Conservation (phyloP, 768 basidiomycete species). For the Pleurotus ostreatus region DNA sequence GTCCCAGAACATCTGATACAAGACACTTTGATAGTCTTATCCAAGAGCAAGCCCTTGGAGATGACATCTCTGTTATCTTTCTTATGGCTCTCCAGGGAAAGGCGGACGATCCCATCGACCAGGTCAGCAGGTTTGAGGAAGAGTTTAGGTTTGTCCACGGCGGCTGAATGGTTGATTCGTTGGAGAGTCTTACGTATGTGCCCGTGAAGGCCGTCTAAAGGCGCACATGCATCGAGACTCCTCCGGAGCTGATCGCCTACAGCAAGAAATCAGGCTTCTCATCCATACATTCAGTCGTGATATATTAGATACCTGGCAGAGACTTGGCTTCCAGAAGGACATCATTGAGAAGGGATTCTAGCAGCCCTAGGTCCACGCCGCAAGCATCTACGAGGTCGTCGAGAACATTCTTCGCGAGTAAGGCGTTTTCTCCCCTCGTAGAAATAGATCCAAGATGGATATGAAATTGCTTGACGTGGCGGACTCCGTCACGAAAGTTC, state of each 20-base stretch:
- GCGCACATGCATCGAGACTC: constrained; percentile 59
- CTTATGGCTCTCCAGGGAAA: constrained; percentile 26
- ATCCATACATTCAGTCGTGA: too few species aligned
- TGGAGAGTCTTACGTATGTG: constrained; percentile 39
- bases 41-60: constrained; percentile 51
- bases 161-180: constrained; percentile 40
- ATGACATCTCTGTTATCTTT: constrained; percentile 56
- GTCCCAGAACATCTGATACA: constrained; percentile 66
- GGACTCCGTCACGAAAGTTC: constrained; percentile 45
- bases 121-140: constrained; percentile 73
- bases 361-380: constrained; percentile 52
- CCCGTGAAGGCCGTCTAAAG: constrained; percentile 40
- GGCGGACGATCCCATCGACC: constrained; percentile 53
- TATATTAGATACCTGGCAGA: constrained; percentile 24
- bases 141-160: constrained; percentile 61
- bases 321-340: constrained; percentile 26
- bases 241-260: constrained; percentile 49
- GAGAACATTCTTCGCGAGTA: constrained; percentile 60
- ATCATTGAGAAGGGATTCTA: constrained; percentile 45
- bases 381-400: constrained; percentile 62
- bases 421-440: constrained; percentile 57
- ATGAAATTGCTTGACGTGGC: constrained; percentile 57
- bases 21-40: constrained; percentile 29
- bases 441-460: constrained; percentile 47
- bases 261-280: too few species aligned